These are phyloP conservation scores for Tetrahymena malaccensis DNA, from an alignment of 73 alveolate species.

Conservation along the genomic window DNA sequence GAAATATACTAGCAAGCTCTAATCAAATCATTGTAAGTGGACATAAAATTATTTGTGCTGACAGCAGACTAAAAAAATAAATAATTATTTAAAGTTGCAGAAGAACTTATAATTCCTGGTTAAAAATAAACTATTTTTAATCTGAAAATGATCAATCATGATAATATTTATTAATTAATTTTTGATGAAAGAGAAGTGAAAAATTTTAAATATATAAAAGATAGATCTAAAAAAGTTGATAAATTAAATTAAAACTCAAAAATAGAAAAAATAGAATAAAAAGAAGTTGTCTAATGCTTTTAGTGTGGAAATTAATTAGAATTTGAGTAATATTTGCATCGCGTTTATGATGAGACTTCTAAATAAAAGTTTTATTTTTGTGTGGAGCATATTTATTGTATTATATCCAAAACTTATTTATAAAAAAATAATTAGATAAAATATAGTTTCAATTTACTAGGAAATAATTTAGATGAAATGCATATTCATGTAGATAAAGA, in stretches of 20 bases:
- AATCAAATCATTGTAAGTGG: background rate
- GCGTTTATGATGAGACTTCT: background rate
- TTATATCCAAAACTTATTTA: background rate
- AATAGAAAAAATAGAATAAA: background rate
- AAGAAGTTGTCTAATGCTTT: background rate
- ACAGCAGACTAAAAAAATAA: background rate
- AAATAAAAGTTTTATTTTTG: background rate
- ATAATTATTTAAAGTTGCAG: background rate
- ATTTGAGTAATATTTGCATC: background rate
- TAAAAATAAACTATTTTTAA: too few relatives aligned
- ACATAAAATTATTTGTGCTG: background rate
- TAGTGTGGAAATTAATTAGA: background rate
- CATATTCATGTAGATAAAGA: too few relatives aligned
- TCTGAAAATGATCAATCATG: too few relatives aligned
- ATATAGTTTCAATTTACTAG: too few relatives aligned
- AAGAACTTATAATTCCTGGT: background rate
- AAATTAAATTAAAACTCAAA: too few relatives aligned
- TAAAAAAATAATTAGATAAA: background rate
- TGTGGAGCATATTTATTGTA: background rate
- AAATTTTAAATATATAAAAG: too few relatives aligned
- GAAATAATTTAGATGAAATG: background rate
- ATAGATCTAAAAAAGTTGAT: background rate
- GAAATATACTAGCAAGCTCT: background rate
- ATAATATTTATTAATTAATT: too few relatives aligned
- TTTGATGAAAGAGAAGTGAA: background rate